Evolutionary conservation across 1,284 basidiomycete species (phyloP).

Genomic region (Cutaneotrichosporon cavernicola): DNA sequence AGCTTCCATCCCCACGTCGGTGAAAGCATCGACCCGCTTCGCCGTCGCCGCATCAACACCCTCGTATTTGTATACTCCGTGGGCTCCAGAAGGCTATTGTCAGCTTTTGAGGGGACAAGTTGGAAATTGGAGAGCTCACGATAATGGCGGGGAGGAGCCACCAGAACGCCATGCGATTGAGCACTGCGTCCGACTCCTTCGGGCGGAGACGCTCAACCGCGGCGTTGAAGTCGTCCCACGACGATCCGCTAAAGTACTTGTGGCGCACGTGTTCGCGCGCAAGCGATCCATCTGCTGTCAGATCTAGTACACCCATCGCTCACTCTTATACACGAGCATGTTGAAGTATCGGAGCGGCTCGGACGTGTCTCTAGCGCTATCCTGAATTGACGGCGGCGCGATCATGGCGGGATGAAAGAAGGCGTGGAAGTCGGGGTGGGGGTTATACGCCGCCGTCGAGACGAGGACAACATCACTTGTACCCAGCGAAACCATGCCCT

Average conservation of each 20-base stretch:
- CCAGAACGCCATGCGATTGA: conserved; percentile 57
- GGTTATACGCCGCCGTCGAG: conserved; percentile 57
- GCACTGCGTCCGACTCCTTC: conserved; percentile 39
- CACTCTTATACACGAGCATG: conserved; percentile 57
- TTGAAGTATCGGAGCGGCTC: conserved; percentile 51
- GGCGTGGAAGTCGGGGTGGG: conserved; percentile 55
- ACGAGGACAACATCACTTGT: conserved; percentile 86
- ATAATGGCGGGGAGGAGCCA: conserved; percentile 57
- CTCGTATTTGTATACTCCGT: conserved; percentile 43
- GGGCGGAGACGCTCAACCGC: conserved; percentile 56
- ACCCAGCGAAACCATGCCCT: conserved; percentile 84
- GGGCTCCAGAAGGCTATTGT: conserved; percentile 38
- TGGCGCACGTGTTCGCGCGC: conserved; percentile 78
- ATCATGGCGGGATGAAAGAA: conserved; percentile 56
- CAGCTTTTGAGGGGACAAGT: conserved; percentile 26
- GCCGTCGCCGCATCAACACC: conserved; percentile 27
- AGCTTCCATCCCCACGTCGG: conserved; percentile 60
- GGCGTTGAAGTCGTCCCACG: conserved; percentile 73
- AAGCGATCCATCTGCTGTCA: conserved; percentile 70
- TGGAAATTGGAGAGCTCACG: conserved; percentile 66
- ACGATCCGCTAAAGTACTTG: conserved; percentile 58
- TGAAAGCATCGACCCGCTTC: conserved; percentile 39
- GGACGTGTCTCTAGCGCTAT: conserved; percentile 18
- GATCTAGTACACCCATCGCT: conserved; percentile 47
- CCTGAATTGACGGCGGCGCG: conserved; percentile 29